Percentiles rank a stretch among this genome's conserved stretches.
Evolutionary conservation across 2,329 filamentous ascomycete genomes (phyloP).

Genomic region (Colletotrichum orbiculare): DNA sequence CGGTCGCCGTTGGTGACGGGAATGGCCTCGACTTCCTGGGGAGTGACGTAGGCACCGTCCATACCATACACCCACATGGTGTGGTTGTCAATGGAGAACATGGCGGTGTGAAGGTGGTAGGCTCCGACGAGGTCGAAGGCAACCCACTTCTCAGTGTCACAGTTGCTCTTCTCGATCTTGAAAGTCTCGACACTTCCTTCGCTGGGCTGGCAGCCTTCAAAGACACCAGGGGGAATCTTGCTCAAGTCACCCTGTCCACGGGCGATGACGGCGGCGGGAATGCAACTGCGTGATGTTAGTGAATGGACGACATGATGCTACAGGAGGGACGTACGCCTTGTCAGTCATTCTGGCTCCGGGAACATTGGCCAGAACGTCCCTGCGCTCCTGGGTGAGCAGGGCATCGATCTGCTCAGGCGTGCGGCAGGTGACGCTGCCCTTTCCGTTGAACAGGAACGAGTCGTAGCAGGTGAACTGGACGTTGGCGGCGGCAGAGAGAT

Average conservation of each 20-base stretch:
- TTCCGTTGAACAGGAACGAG: constrained; percentile 71
- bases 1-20: constrained; percentile 62
- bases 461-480: constrained; percentile 68
- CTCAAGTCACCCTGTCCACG: constrained; percentile 45
- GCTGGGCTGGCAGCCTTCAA: constrained; percentile 60
- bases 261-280: constrained; percentile 54
- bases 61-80: constrained; percentile 65
- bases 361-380: constrained; percentile 42
- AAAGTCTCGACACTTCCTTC: constrained; percentile 56
- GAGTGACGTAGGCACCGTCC: constrained; percentile 65
- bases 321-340: constrained; percentile 49
- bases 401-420: constrained; percentile 54
- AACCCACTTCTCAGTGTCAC: constrained; percentile 57
- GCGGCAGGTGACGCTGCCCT: constrained; percentile 65
- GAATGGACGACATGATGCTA: background rate
- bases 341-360: constrained; percentile 49
- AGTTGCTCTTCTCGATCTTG: constrained; percentile 41
- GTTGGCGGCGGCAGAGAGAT: constrained; percentile 55
- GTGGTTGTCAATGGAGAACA: constrained; percentile 63
- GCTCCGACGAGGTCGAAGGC: constrained; percentile 67
- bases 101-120: constrained; percentile 56
- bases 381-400: constrained; percentile 48
- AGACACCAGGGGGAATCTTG: constrained; percentile 54
- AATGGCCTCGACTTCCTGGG: constrained; percentile 48
- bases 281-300: constrained; percentile 42